Evolutionary conservation across 2,329 filamentous ascomycete species (phyloP).

Genomic region (Trichoderma cornu-damae): DNA sequence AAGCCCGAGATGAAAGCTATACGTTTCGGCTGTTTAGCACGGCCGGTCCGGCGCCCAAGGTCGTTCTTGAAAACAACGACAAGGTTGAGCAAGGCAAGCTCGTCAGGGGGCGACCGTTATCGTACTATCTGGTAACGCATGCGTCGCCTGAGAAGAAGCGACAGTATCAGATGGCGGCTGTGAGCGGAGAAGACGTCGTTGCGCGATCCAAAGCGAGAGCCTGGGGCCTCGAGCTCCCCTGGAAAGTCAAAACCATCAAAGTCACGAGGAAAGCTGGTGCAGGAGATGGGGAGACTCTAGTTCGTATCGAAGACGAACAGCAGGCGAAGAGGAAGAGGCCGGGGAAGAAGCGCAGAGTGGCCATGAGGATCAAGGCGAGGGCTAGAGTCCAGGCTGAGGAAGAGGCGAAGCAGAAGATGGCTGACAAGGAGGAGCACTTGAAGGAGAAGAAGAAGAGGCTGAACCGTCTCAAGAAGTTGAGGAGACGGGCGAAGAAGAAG

Average conservation of each 20-base stretch:
- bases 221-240: conserved; percentile 58
- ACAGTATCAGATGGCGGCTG: conserved; percentile 43
- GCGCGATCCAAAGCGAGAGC: conserved; percentile 39
- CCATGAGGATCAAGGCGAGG: conserved; percentile 43
- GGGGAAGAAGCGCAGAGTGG: conserved; percentile 56
- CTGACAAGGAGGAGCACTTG: conserved; percentile 51
- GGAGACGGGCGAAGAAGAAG: conserved; percentile 53
- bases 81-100: conserved; percentile 36
- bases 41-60: conserved; percentile 41
- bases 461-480: conserved; percentile 56
- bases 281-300: conserved; percentile 20
- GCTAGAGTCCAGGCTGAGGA: conserved; percentile 38
- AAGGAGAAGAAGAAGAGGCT: conserved; percentile 58
- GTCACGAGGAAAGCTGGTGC: conserved; percentile 30
- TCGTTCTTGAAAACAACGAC: conserved; percentile 45
- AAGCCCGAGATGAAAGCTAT: conserved; percentile 29
- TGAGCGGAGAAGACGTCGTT: conserved; percentile 50
- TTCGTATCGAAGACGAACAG: conserved; percentile 14
- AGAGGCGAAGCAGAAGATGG: conserved; percentile 35
- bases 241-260: conserved; percentile 48
- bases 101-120: conserved; percentile 37
- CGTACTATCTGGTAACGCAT: conserved; percentile 45
- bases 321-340: conserved; percentile 40
- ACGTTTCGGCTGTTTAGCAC: conserved; percentile 55
- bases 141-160: conserved; percentile 35